Percentiles rank a stretch among this genome's conserved stretches.
Conservation (phyloP, 2,329 filamentous ascomycete species). For the Cryphonectria nitschkei region DNA sequence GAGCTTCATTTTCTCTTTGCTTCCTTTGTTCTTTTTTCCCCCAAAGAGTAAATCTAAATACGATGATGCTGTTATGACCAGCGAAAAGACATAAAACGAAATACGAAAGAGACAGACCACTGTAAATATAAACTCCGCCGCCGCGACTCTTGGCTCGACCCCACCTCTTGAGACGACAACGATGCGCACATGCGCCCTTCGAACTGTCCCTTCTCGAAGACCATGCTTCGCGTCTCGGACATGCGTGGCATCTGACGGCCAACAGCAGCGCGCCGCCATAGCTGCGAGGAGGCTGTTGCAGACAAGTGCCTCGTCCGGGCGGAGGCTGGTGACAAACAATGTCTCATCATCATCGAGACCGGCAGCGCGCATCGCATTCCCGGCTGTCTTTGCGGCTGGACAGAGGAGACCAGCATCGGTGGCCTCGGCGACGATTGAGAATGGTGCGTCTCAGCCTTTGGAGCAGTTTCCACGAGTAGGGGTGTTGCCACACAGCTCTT, state of each 20-base stretch:
- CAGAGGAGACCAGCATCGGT: constrained; percentile 30
- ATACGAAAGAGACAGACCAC: neutral
- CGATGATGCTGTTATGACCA: neutral
- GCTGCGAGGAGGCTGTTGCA: constrained; percentile 17
- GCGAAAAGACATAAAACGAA: neutral
- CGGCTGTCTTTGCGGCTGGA: constrained; percentile 27
- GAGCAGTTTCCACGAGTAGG: neutral
- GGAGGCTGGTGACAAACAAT: neutral
- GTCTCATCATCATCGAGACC: neutral
- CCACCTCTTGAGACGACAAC: neutral
- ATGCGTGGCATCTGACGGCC: constrained; percentile 11
- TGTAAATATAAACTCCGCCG: constrained; percentile 5
- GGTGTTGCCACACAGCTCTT: neutral
- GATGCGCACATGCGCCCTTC: constrained; percentile 28
- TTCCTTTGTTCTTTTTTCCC: neutral
- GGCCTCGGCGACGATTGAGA: constrained; percentile 31
- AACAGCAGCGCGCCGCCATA: constrained; percentile 16
- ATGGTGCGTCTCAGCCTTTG: constrained; percentile 25
- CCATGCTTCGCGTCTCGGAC: constrained; percentile 7
- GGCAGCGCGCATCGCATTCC: constrained; percentile 28
- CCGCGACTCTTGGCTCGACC: neutral
- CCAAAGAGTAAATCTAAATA: neutral
- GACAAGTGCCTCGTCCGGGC: constrained; percentile 7
- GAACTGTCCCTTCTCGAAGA: constrained; percentile 14
- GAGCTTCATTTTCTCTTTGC: neutral